phyloP scores from a whole-genome alignment of 2,329 filamentous ascomycete genomes.

The Incumbomyces lentus region DNA sequence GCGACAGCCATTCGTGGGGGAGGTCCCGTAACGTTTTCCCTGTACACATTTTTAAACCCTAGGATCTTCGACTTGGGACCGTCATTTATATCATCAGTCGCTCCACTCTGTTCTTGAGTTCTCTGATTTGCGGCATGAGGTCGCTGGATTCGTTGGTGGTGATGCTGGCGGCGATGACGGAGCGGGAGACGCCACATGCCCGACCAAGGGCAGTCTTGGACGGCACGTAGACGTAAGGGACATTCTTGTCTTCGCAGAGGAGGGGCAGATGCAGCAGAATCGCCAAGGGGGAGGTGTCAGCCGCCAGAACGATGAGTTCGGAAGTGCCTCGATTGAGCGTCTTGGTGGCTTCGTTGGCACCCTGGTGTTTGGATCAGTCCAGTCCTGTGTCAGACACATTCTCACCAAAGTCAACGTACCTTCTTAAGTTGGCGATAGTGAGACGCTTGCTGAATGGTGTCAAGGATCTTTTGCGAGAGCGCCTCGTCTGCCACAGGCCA shows the following conservation, averaged over 20 bases:
- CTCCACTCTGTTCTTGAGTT: slow-evolving; percentile 91
- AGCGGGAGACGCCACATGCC: slow-evolving; percentile 77
- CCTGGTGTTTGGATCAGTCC: slow-evolving; percentile 5
- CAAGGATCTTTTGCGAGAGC: slow-evolving; percentile 71
- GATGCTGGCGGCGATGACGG: slow-evolving; percentile 79
- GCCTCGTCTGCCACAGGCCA: slow-evolving; percentile 65
- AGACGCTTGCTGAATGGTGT: slow-evolving; percentile 63
- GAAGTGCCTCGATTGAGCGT: slow-evolving; percentile 81
- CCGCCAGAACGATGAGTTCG: slow-evolving; percentile 81
- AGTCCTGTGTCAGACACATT: not conserved
- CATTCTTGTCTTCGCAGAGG: slow-evolving; percentile 67
- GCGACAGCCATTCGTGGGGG: too few relatives aligned
- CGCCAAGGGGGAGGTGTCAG: slow-evolving; percentile 75
- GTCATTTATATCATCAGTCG: slow-evolving; percentile 68
- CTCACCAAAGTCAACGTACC: slow-evolving; percentile 26
- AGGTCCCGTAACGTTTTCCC: too few relatives aligned
- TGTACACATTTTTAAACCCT: too few relatives aligned
- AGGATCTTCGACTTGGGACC: too few relatives aligned
- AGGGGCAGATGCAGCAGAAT: slow-evolving; percentile 85
- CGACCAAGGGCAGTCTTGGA: slow-evolving; percentile 77
- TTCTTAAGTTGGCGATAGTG: slow-evolving; percentile 67
- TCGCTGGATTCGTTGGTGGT: slow-evolving; percentile 88
- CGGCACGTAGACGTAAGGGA: slow-evolving; percentile 56
- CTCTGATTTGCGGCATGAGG: slow-evolving; percentile 74
- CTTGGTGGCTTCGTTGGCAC: slow-evolving; percentile 52